phyloP scores from a whole-genome alignment of 1,284 basidiomycete species.

The Leccinum pallidistipes region DNA sequence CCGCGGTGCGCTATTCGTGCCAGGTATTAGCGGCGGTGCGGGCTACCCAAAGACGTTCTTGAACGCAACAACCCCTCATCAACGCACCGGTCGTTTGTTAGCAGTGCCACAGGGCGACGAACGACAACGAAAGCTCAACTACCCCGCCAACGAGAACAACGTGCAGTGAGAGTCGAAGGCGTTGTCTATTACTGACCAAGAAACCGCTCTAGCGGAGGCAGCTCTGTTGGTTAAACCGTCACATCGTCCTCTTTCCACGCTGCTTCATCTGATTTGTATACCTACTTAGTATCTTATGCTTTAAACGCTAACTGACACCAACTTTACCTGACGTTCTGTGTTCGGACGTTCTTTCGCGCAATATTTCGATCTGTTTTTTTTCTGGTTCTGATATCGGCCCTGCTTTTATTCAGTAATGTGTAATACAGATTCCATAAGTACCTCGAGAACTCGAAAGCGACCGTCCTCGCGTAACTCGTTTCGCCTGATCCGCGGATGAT shows the following conservation, averaged over 20 bases:
- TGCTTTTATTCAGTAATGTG: slow-evolving; percentile 12
- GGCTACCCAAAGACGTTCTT: slow-evolving; percentile 33
- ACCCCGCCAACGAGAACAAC: slow-evolving; percentile 14
- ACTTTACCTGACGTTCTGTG: slow-evolving; percentile 19
- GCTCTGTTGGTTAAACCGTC: slow-evolving; percentile 8
- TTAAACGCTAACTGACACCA: slow-evolving; percentile 32
- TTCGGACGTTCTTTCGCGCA: slow-evolving; percentile 7
- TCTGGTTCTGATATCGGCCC: slow-evolving; percentile 3
- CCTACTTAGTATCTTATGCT: slow-evolving; percentile 33
- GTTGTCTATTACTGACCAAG: neutral
- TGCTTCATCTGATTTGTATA: slow-evolving; percentile 33
- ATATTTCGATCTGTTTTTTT: slow-evolving; percentile 9
- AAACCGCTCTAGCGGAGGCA: neutral
- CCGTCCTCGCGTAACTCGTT: slow-evolving; percentile 14
- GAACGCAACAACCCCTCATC: slow-evolving; percentile 25
- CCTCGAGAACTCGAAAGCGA: slow-evolving; percentile 5
- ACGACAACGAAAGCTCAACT: slow-evolving; percentile 27
- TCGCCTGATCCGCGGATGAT: slow-evolving; percentile 28
- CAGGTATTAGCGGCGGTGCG: slow-evolving; percentile 37
- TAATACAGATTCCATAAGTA: slow-evolving; percentile 4
- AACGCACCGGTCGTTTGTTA: slow-evolving; percentile 22
- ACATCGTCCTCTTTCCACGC: slow-evolving; percentile 6
- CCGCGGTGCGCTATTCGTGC: slow-evolving; percentile 65
- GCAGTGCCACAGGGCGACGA: slow-evolving; percentile 23
- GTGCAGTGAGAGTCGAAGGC: slow-evolving; percentile 3